A percentile compares a stretch with the other conserved stretches of the same genome.
These are phyloP conservation scores for Lolium perenne DNA, from an alignment of 176 grass and related monocot species.

Conservation along the genomic window DNA sequence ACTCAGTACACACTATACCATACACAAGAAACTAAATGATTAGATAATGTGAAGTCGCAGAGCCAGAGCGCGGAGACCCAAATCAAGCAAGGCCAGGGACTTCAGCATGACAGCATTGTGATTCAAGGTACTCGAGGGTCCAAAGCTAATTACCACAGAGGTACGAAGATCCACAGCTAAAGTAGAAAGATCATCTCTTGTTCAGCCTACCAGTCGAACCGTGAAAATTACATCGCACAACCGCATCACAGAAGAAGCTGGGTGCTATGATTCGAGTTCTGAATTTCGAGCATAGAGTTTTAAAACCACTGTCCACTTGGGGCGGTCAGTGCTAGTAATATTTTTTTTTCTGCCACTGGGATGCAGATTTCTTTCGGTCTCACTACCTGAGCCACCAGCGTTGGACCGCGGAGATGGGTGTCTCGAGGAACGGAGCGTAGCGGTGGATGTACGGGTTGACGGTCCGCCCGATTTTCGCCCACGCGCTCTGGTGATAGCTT, in stretches of 20 bases:
- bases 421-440: conserved; percentile 70
- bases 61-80: too few species aligned
- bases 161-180: background rate
- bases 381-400: conserved; percentile 92
- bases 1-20: background rate
- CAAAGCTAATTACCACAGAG: background rate
- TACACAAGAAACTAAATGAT: background rate
- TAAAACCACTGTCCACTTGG: background rate
- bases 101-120: background rate
- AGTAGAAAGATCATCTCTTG: background rate
- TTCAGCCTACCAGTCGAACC: background rate
- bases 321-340: background rate
- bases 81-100: too few species aligned
- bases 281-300: background rate
- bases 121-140: background rate
- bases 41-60: too few species aligned
- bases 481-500: conserved; percentile 72
- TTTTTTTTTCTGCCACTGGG: background rate
- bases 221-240: background rate
- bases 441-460: conserved; percentile 74
- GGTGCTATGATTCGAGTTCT: background rate
- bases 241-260: background rate
- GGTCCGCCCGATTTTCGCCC: conserved; percentile 69
- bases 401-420: conserved; percentile 65
- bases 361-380: background rate